Evolutionary conservation across 2,329 filamentous ascomycete species (phyloP), one percentile per base, ranked within the genome.

Genomic region (Nemania sp.): DNA sequence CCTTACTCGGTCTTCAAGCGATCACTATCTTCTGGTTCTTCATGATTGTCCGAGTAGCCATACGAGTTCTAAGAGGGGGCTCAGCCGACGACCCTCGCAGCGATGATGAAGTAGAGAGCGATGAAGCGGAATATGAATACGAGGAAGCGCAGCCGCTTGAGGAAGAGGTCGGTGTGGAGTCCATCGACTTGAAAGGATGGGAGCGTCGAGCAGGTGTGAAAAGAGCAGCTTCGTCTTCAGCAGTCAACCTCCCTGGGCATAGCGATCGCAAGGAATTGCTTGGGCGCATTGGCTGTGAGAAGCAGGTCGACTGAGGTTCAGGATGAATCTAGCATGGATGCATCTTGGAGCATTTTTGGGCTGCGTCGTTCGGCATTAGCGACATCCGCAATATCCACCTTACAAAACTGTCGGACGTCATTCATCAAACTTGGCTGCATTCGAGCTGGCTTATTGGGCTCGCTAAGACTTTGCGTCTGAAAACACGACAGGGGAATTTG

Each of bases 21-120:
- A 81, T 99, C 48, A 91, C 89, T 26, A 76, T 96, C 30, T 80
- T 89, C 57, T 97, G 94, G 94, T 96, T 97, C 67, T 80, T 78
- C 58, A 89, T 96, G 85, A 96, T 97, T 62, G 73, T 92, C 33
- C 84, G 86, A 52, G 89, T 99, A 2, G 91, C 91, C 19, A 80
- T 88, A 58, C 86, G 87, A 57, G 91, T 97, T 5, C 69, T 97
- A 30, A 82, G 80, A 45, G 92, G 93, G 26, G 82, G 80, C 31
- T 79, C 83, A 26, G 91, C 93, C 5, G 91, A 97, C 60, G 94
- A 99, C 67, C 82, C 84, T 15, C 85, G 94, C 51, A 96, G 90
- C 59, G 93, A 97, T 63, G 90, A 91, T 60, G 91, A 96, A 72
- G 89, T 86, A 19, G 86, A 84, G 20, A 80, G 81, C 15, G 79